Base-by-base conservation (phyloP, 2,329 filamentous ascomycete species). In the Ceratocystis eucalypticola region DNA sequence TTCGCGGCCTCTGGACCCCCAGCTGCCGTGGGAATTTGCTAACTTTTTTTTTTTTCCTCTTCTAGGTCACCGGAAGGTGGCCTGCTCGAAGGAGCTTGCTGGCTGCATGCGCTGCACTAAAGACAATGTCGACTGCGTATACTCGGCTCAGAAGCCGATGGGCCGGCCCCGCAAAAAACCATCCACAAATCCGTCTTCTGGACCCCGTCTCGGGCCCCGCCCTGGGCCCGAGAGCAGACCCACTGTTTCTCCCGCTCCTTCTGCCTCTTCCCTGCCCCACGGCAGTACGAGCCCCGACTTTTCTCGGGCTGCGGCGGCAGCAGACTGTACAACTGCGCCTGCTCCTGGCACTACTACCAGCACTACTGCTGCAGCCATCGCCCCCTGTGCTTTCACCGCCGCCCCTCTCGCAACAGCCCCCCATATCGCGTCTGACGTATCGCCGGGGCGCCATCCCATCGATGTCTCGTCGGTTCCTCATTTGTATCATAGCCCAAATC, bases 91-190 rank as follows among this genome's bases (percentile, higher is more conserved):
- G 71, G 82, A 87, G 70, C 72, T 77, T 1, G 78, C 80, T 64
- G 83, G 84, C 66, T 88, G 85, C 72, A 74, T 77, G 6, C 80
- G 85, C 66, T 88, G 85, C 71, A 77, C 75, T 65, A 78, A 77
- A 66, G 84, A 87, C 70, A 78, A 77, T 67, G 80, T 86, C 53
- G 66, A 68, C 53, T 88, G 85, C 71, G 77, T 83, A 69, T 88
- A 87, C 74, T 87, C 84, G 6, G 76, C 79, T 12, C 85, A 87
- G 72, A 87, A 87, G 74, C 82, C 77, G 50, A 87, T 87, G 84
- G 85, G 85, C 3, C 78, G 85, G 53, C 85, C 85, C 25, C 77
- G 84, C 66, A 87, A 87, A 45, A 61, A 41, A 10, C 53, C 30
- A 7, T 37, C 41, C 7, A 8, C 20, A 17, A 30, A 59, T n/a